Evolutionary conservation across 108 stramenopile species (phyloP).

Genomic region (Nannochloropsis salina): DNA sequence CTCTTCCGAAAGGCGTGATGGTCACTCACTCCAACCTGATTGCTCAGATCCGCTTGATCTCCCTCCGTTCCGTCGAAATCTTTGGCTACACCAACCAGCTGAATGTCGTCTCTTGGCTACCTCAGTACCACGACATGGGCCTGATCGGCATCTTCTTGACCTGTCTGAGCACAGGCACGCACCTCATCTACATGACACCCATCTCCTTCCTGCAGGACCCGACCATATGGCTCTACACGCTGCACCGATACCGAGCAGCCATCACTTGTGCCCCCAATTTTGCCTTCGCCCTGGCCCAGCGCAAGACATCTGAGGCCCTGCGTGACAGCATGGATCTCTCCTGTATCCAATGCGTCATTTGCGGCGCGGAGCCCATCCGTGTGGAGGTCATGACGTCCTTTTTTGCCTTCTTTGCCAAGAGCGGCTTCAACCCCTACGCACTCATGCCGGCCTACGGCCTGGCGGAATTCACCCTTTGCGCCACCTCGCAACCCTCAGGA

Average conservation of each 20-base stretch:
- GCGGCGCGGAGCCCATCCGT: constrained; percentile 93
- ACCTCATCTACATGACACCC: constrained; percentile 90
- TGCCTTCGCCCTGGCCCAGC: constrained; percentile 80
- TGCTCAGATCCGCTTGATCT: constrained; percentile 28
- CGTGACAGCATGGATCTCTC: constrained; percentile 61
- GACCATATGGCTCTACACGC: constrained; percentile 75
- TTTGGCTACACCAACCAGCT: constrained; percentile 25
- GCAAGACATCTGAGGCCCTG: constrained; percentile 63
- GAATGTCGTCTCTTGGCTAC: constrained; percentile 91
- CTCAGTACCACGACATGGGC: constrained; percentile 99
- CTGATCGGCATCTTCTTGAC: constrained; percentile 91
- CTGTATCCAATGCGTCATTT: constrained; percentile 79
- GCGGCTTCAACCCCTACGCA: constrained; percentile 64
- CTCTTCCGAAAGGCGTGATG: constrained; percentile 78
- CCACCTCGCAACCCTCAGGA: constrained; percentile 68
- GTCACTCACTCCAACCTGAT: constrained; percentile 45
- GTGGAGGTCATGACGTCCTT: constrained; percentile 68
- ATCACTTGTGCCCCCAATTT: constrained; percentile 82
- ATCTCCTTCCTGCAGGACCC: constrained; percentile 87
- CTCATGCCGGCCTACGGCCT: constrained; percentile 91
- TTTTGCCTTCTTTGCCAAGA: constrained; percentile 60
- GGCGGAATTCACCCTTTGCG: constrained; percentile 95
- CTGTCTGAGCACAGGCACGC: constrained; percentile 84
- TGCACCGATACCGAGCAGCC: constrained; percentile 67
- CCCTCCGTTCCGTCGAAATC: constrained; percentile 31